Percentiles rank a stretch among this genome's conserved stretches.
Evolutionary conservation across 768 basidiomycete species (phyloP).

Genomic region (Collybia sp.): DNA sequence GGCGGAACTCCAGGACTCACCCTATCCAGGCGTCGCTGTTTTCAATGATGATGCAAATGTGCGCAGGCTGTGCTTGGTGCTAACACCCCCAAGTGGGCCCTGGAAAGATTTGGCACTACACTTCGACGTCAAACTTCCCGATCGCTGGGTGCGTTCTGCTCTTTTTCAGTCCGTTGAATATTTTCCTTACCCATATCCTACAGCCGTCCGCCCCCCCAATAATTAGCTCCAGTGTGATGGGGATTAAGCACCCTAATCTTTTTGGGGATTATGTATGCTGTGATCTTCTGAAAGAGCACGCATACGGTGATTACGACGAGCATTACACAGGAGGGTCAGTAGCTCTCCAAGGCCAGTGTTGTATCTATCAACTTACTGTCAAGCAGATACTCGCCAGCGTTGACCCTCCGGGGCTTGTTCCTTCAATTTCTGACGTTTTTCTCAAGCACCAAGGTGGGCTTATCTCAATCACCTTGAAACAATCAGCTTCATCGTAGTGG

Average conservation of each 20-base stretch:
- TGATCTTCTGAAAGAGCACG: constrained; percentile 29
- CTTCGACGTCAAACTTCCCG: constrained; percentile 33
- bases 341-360: neutral
- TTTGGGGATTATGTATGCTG: constrained; percentile 36
- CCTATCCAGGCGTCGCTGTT: constrained; percentile 39
- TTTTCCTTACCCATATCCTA: neutral
- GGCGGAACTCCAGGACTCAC: constrained; percentile 32
- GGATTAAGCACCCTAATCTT: constrained; percentile 38
- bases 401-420: constrained; percentile 41
- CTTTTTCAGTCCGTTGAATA: too few relatives aligned
- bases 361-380: neutral
- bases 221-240: constrained; percentile 25
- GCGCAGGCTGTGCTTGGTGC: constrained; percentile 35
- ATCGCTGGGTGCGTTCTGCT: constrained; percentile 27
- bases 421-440: constrained; percentile 42
- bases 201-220: constrained; percentile 34
- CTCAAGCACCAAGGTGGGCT: constrained; percentile 27
- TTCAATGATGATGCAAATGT: constrained; percentile 37
- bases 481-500: neutral
- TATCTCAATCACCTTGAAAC: neutral
- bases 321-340: constrained; percentile 33
- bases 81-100: constrained; percentile 40
- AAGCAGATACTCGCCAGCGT: constrained; percentile 35
- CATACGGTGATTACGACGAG: constrained; percentile 13
- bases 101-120: constrained; percentile 38